A percentile compares a stretch with the other conserved stretches of the same genome.
phyloP scores from a whole-genome alignment of 1,284 basidiomycete species.

The Coniferiporia sulphurascens region DNA sequence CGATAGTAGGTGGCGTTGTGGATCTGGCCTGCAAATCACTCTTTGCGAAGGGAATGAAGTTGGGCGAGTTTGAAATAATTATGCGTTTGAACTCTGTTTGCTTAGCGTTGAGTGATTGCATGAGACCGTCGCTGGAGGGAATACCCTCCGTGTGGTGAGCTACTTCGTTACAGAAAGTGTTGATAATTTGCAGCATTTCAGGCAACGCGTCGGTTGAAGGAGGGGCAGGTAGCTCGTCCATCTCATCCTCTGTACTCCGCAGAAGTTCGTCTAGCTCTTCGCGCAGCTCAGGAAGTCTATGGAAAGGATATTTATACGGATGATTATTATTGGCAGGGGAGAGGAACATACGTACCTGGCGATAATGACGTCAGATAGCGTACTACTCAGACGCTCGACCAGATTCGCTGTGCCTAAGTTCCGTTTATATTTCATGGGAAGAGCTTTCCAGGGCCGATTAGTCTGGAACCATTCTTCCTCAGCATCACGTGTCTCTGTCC shows the following conservation, averaged over 20 bases:
- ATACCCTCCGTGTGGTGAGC: constrained; percentile 47
- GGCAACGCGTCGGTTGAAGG: constrained; percentile 50
- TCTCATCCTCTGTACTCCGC: constrained; percentile 30
- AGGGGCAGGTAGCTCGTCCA: constrained; percentile 43
- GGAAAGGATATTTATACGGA: not conserved
- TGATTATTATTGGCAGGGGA: not conserved
- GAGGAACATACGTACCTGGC: constrained; percentile 37
- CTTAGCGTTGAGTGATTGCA: constrained; percentile 48
- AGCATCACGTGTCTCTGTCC: constrained; percentile 49
- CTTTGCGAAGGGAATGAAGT: constrained; percentile 33
- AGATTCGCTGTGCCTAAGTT: constrained; percentile 53
- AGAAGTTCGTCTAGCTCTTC: constrained; percentile 44
- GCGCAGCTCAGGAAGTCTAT: constrained; percentile 62
- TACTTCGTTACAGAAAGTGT: constrained; percentile 43
- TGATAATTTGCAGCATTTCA: constrained; percentile 47
- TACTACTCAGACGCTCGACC: constrained; percentile 47
- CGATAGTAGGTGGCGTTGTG: not conserved
- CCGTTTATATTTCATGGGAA: constrained; percentile 42
- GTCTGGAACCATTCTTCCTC: constrained; percentile 67
- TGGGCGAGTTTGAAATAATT: constrained; percentile 51
- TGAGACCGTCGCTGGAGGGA: constrained; percentile 41
- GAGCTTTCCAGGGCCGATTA: constrained; percentile 48
- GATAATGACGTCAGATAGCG: constrained; percentile 54
- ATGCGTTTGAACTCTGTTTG: constrained; percentile 42
- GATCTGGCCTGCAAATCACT: not conserved